These are phyloP conservation scores for Pelargonium cotyledonis DNA, from an alignment of 441 rosid genomes.

Conservation along the genomic window DNA sequence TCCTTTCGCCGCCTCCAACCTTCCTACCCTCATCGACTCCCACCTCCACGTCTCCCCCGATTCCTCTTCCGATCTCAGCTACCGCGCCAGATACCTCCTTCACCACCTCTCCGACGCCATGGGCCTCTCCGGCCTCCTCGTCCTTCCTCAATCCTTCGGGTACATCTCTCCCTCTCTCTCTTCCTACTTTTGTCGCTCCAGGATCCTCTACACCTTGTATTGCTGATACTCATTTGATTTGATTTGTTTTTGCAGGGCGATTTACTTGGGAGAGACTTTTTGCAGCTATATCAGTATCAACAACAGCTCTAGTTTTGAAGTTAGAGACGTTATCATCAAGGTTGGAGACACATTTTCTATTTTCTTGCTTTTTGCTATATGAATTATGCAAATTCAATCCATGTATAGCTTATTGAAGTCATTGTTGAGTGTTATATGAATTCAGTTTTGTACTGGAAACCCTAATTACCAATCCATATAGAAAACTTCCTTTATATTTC, in stretches of 20 bases:
- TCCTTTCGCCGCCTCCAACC: slow-evolving; percentile 52
- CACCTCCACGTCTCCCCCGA: slow-evolving; percentile 23
- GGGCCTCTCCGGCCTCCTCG: slow-evolving; percentile 88
- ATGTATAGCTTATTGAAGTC: background rate
- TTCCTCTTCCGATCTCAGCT: slow-evolving; percentile 60
- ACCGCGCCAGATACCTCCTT: slow-evolving; percentile 63
- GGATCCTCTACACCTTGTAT: background rate
- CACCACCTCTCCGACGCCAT: slow-evolving; percentile 63
- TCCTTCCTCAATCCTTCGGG: slow-evolving; percentile 96
- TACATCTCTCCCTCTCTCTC: slow-evolving; percentile 8
- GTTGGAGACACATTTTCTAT: slow-evolving; percentile 26
- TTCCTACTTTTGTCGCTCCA: background rate
- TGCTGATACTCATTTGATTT: background rate
- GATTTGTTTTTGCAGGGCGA: slow-evolving; percentile 44
- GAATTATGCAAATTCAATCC: too few species aligned
- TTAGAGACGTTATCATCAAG: slow-evolving; percentile 77
- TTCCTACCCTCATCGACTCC: slow-evolving; percentile 43
- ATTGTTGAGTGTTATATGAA: background rate
- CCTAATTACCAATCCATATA: background rate
- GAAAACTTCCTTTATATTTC: background rate
- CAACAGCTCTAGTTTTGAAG: slow-evolving; percentile 79
- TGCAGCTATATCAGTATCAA: slow-evolving; percentile 93
- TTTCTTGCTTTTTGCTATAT: background rate
- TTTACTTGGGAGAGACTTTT: slow-evolving; percentile 89
- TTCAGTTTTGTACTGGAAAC: background rate